phyloP scores from a whole-genome alignment of 345 rosid species.

The Gossypium bickii region DNA sequence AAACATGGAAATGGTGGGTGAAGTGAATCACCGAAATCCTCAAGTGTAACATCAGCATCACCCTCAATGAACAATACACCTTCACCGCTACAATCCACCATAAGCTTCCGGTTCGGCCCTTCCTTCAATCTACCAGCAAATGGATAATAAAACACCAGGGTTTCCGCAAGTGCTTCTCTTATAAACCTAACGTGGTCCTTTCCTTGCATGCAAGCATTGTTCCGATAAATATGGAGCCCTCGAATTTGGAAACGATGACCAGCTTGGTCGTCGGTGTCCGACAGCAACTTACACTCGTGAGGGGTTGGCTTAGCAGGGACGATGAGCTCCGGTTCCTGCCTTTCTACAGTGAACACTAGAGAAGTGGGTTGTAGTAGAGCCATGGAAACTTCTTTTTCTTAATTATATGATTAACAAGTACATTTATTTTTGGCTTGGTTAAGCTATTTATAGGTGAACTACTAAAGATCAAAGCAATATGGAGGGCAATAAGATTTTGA shows the following conservation, averaged over 20 bases:
- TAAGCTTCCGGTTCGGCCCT: slow-evolving; percentile 27
- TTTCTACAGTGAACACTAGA: slow-evolving; percentile 26
- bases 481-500: too few relatives aligned
- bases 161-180: slow-evolving; percentile 19
- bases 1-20: slow-evolving; percentile 31
- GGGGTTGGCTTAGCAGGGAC: slow-evolving; percentile 35
- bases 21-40: slow-evolving; percentile 26
- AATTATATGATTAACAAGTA: too few relatives aligned
- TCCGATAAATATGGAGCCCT: slow-evolving; percentile 23
- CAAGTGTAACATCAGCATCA: slow-evolving; percentile 34
- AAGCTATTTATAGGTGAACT: too few relatives aligned
- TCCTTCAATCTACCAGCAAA: slow-evolving; percentile 33
- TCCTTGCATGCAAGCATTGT: slow-evolving; percentile 8
- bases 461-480: too few relatives aligned
- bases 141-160: slow-evolving; percentile 30
- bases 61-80: slow-evolving; percentile 35
- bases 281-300: slow-evolving; percentile 29
- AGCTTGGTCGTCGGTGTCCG: slow-evolving; percentile 42
- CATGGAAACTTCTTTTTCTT: not conserved
- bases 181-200: slow-evolving; percentile 20
- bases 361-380: slow-evolving; percentile 8
- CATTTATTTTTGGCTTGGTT: too few relatives aligned
- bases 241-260: slow-evolving; percentile 33
- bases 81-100: slow-evolving; percentile 35
- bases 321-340: slow-evolving; percentile 28